Percentiles rank a stretch among this genome's conserved stretches.
Conservation (phyloP, 768 basidiomycete genomes). For the Hericium coralloides region DNA sequence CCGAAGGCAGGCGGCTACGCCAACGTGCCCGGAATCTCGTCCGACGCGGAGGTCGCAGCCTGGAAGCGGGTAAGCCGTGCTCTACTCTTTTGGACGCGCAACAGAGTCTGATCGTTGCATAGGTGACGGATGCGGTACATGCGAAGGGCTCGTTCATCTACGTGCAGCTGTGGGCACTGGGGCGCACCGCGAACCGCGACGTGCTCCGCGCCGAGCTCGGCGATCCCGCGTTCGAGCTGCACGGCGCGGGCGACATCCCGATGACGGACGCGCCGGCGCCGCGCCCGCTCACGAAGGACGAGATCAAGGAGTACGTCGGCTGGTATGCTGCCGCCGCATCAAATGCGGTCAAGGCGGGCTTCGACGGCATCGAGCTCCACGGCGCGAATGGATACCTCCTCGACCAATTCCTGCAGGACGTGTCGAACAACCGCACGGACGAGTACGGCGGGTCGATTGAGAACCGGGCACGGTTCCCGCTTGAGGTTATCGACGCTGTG, state of each 20-base stretch:
- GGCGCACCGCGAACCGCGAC: conserved; percentile 15
- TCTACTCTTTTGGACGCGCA: not conserved
- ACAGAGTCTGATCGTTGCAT: not conserved
- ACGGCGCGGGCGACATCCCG: not conserved
- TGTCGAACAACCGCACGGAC: conserved; percentile 30
- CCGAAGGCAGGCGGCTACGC: conserved; percentile 18
- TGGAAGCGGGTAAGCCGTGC: conserved; percentile 1
- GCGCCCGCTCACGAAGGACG: conserved; percentile 12
- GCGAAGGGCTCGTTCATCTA: conserved; percentile 25
- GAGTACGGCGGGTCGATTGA: conserved; percentile 37
- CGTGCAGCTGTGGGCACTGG: conserved; percentile 31
- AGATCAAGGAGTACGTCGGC: conserved; percentile 14
- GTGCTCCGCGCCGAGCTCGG: not conserved
- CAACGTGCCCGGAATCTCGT: conserved; percentile 23
- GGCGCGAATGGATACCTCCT: conserved; percentile 23
- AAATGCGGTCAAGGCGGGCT: conserved; percentile 22
- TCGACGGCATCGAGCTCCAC: conserved; percentile 22
- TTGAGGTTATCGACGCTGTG: conserved; percentile 29
- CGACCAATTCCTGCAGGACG: conserved; percentile 35
- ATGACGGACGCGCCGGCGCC: not conserved
- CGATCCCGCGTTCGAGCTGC: not conserved
- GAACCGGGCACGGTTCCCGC: conserved; percentile 31
- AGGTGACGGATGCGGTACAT: conserved; percentile 27
- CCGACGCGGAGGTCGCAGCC: not conserved
- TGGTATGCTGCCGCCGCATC: conserved; percentile 23